Conservation (phyloP, 805 yeast genomes). For the Lachancea quebecensis region DNA sequence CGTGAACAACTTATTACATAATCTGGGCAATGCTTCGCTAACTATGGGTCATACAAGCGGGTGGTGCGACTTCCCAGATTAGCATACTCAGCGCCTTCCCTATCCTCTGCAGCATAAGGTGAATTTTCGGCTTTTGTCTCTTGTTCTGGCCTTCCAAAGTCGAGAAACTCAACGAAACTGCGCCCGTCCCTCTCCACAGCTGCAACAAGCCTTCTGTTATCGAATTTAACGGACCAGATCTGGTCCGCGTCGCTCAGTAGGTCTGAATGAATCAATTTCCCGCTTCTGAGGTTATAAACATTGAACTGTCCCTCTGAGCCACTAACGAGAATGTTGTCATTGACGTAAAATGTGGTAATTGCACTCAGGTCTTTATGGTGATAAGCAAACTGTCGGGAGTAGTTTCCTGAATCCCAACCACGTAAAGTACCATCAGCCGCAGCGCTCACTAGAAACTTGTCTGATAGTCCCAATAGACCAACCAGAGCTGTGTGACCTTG, state of each 20-base stretch:
- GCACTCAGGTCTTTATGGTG: constrained; percentile 77
- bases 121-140: background rate
- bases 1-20: too few relatives aligned
- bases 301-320: constrained; percentile 86
- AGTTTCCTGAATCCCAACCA: constrained; percentile 85
- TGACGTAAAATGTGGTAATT: constrained; percentile 89
- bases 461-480: constrained; percentile 74
- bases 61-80: too few relatives aligned
- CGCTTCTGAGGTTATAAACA: constrained; percentile 79
- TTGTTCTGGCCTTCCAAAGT: constrained; percentile 44
- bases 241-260: constrained; percentile 72
- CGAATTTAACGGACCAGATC: constrained; percentile 93
- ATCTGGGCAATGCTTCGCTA: too few relatives aligned
- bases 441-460: constrained; percentile 77
- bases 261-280: constrained; percentile 63
- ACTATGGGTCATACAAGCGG: too few relatives aligned
- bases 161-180: constrained; percentile 79
- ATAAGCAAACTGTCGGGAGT: constrained; percentile 56
- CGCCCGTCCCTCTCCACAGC: constrained; percentile 73
- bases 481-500: constrained; percentile 89
- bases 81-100: background rate
- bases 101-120: background rate
- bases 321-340: constrained; percentile 73
- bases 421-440: constrained; percentile 92
- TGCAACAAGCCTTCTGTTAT: constrained; percentile 76